Evolutionary conservation across 306 rosid genomes (phyloP).

Genomic region (Fragaria iinumae): DNA sequence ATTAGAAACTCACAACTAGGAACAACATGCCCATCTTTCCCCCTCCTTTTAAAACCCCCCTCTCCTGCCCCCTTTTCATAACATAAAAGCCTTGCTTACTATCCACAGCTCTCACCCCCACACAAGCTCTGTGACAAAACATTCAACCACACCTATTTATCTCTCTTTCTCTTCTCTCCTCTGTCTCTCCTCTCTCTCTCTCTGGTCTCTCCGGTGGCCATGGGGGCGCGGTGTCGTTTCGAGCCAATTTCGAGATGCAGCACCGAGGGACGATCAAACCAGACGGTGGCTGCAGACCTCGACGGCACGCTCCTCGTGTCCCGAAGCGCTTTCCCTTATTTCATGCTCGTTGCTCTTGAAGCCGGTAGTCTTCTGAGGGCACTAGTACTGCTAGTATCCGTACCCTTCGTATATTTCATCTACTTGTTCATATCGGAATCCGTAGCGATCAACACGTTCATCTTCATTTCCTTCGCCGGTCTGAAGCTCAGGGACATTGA

Average conservation of each 20-base stretch:
- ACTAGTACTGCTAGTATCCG: conserved; percentile 46
- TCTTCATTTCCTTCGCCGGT: conserved; percentile 64
- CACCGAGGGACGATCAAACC: conserved; percentile 56
- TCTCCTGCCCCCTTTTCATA: conserved; percentile 31
- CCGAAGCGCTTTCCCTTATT: conserved; percentile 72
- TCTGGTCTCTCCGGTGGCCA: conserved; percentile 10
- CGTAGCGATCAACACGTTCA: conserved; percentile 49
- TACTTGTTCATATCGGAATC: conserved; percentile 68
- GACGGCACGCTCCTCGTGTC: conserved; percentile 85
- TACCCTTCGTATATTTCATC: conserved; percentile 63
- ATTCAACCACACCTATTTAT: not conserved
- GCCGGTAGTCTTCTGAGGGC: conserved; percentile 79
- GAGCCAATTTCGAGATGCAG: conserved; percentile 62
- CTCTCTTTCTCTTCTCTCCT: not conserved
- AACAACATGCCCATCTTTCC: conserved; percentile 28
- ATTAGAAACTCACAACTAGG: not conserved
- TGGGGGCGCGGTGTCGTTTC: conserved; percentile 58
- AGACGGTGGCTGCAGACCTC: conserved; percentile 74
- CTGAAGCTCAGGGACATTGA: conserved; percentile 61
- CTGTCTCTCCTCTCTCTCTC: not conserved
- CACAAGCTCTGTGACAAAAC: conserved; percentile 10
- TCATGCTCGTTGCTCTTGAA: conserved; percentile 85
- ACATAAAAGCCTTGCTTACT: not conserved
- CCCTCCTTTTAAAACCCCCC: conserved; percentile 45
- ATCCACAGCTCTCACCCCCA: not conserved